A percentile compares a stretch with the other conserved stretches of the same genome.
Evolutionary conservation across 1,284 basidiomycete species (phyloP).

Genomic region (Trametes pubescens): DNA sequence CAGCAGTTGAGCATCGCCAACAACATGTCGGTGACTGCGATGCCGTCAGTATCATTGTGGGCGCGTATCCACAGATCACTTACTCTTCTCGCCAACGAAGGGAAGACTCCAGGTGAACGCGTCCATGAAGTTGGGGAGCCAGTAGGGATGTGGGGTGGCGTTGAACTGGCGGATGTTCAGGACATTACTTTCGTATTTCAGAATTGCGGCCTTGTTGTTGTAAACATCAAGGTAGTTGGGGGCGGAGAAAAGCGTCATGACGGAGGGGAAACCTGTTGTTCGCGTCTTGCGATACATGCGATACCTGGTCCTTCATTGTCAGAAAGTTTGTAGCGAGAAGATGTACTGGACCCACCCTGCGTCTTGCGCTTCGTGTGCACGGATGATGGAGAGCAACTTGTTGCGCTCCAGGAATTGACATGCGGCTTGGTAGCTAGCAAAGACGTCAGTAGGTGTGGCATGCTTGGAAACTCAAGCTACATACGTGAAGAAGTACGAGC

Average conservation of each 20-base stretch:
- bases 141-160: constrained; percentile 94
- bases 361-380: constrained; percentile 96
- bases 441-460: neutral
- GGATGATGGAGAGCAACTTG: constrained; percentile 93
- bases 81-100: constrained; percentile 98
- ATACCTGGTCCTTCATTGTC: constrained; percentile 59
- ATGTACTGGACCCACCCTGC: constrained; percentile 70
- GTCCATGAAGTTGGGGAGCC: constrained; percentile 99
- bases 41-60: neutral
- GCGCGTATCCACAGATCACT: constrained; percentile 40
- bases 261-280: constrained; percentile 91
- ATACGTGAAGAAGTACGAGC: constrained; percentile 95
- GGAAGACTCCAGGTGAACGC: constrained; percentile 99
- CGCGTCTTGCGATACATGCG: constrained; percentile 98
- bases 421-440: constrained; percentile 85
- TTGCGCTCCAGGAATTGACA: constrained; percentile 95
- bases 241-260: constrained; percentile 97
- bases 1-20: constrained; percentile 95
- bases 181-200: constrained; percentile 97
- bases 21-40: constrained; percentile 91
- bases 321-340: neutral
- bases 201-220: constrained; percentile 96
- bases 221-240: constrained; percentile 97
- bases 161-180: constrained; percentile 98
- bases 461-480: constrained; percentile 38